Evolutionary conservation across 371 early-diverging fungal species (phyloP), one percentile per base, ranked within the genome.

Genomic region (Mortierella sp.): DNA sequence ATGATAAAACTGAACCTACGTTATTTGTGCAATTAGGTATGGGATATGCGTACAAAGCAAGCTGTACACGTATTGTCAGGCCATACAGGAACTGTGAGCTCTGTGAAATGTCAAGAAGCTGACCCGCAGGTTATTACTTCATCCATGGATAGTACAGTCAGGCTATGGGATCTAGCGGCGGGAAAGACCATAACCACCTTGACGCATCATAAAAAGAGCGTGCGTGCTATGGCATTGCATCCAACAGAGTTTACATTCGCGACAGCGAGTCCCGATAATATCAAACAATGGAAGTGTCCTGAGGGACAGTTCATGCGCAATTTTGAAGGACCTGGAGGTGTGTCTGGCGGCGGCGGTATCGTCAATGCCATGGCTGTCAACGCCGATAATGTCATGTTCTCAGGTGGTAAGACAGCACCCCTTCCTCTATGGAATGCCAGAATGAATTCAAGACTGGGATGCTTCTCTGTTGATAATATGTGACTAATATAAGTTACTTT

Each of bases 21-120:
- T 65, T 32, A 41, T 57, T 2, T 13, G 33, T 58, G 19, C 38
- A 4, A 41, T 24, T 73, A 92, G 92, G 90, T 97, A 6, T 99
- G 98, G 98, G 98, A 99, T 83, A 97, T 98, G 92, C 91, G 99
- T 67, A 98, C 99, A 41, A 97, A 96, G 83, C 92, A 94, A 68
- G 93, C 93, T 57, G 90, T 97, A n/a, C 97, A 95, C 69, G 95
- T 95, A 0, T 85, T 98, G 60, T 89, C 95, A 1, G 98, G 98
- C 10, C 99, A 99, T 80, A 87, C 86, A 36, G 88, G 90, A 60
- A 97, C 98, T 4, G 92, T 99, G 8, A 89, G 96, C 4, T 89
- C 92, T 58, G 93, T 98, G 58, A 90, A 94, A 76, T 94, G 94
- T 76, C 98, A 98, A 82, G 97, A 94, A 78, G 94, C 94, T 0